These are phyloP conservation scores for Lentinula boryana DNA, from an alignment of 768 basidiomycete genomes.

Conservation along the genomic window DNA sequence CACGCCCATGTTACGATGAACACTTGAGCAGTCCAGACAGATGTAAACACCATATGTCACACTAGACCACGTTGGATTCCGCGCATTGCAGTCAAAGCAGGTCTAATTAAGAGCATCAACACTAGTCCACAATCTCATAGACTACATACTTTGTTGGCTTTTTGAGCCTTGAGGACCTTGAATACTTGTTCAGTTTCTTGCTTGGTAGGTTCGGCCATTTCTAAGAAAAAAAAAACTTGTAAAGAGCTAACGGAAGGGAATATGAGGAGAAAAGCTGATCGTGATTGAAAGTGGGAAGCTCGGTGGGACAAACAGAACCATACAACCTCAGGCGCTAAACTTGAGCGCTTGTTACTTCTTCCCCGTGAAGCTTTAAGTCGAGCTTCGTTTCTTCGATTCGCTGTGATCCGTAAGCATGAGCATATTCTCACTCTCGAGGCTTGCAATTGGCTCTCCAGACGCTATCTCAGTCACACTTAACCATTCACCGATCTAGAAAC, in stretches of 20 bases:
- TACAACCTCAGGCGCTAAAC: too few relatives aligned
- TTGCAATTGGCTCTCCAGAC: background rate
- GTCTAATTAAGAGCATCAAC: slow-evolving; percentile 33
- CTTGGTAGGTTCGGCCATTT: slow-evolving; percentile 75
- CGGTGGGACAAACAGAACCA: too few relatives aligned
- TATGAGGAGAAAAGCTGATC: too few relatives aligned
- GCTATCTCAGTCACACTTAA: background rate
- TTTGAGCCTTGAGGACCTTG: slow-evolving; percentile 60
- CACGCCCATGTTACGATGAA: slow-evolving; percentile 96
- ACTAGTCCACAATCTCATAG: slow-evolving; percentile 2
- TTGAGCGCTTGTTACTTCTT: too few relatives aligned
- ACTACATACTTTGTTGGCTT: slow-evolving; percentile 56
- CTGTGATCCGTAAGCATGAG: too few relatives aligned
- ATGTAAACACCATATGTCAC: slow-evolving; percentile 97
- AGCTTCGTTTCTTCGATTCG: too few relatives aligned
- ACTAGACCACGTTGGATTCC: slow-evolving; percentile 97
- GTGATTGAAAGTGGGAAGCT: too few relatives aligned
- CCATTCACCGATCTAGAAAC: background rate
- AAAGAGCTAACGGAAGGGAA: too few relatives aligned
- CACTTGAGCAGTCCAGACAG: slow-evolving; percentile 93
- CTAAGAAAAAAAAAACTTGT: background rate
- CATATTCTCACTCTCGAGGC: background rate
- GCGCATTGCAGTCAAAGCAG: slow-evolving; percentile 93
- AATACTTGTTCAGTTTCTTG: slow-evolving; percentile 86
- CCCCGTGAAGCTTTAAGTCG: too few relatives aligned